Conservation (phyloP, 1,284 basidiomycete genomes). For the Naganishia liquefaciens region DNA sequence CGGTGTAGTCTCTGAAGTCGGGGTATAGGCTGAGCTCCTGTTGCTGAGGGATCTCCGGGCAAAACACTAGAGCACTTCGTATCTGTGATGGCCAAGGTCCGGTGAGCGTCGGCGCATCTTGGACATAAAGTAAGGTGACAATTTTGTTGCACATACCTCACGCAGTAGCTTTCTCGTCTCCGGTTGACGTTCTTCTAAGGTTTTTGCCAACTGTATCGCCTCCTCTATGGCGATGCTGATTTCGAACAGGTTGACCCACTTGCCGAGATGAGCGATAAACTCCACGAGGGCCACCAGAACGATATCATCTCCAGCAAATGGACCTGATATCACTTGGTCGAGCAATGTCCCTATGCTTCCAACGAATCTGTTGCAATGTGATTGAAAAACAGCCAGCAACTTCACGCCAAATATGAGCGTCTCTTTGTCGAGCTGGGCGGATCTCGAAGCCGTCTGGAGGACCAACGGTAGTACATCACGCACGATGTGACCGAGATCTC, state of each 20-base stretch:
- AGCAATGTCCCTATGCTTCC: constrained; percentile 16
- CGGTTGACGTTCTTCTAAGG: not conserved
- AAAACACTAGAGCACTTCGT: constrained; percentile 5
- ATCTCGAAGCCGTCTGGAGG: not conserved
- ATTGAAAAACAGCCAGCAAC: constrained; percentile 29
- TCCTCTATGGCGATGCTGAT: constrained; percentile 4
- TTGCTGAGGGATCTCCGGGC: constrained; percentile 20
- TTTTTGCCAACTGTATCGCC: not conserved
- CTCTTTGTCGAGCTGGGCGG: constrained; percentile 10
- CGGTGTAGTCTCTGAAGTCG: constrained; percentile 31
- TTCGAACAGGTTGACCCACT: constrained; percentile 27
- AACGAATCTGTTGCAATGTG: constrained; percentile 20
- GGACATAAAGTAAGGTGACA: too few species aligned
- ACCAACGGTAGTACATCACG: constrained; percentile 24
- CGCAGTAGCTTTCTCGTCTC: not conserved
- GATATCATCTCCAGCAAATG: not conserved
- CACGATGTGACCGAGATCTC: constrained; percentile 16
- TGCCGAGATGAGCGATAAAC: constrained; percentile 23
- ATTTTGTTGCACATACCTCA: not conserved
- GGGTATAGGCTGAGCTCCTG: constrained; percentile 23
- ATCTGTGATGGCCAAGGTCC: constrained; percentile 4
- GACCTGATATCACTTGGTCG: not conserved
- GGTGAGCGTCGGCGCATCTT: not conserved
- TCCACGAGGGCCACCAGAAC: constrained; percentile 1
- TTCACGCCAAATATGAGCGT: constrained; percentile 26